These are phyloP conservation scores for Leptodermis oblonga DNA, from an alignment of 257 asterid species.

Conservation along the genomic window DNA sequence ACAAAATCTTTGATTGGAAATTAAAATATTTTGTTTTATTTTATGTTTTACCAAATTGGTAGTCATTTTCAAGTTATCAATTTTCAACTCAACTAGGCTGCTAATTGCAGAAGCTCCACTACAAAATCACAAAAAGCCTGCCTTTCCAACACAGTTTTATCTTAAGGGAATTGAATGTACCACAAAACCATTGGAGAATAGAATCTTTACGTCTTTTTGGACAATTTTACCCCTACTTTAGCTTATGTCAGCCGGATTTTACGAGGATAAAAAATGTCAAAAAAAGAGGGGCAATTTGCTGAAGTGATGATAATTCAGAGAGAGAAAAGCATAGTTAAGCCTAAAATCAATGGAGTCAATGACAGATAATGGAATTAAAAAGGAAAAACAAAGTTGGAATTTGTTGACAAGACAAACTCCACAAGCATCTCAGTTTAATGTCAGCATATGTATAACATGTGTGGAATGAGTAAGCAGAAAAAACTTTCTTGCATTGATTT, in stretches of 20 bases:
- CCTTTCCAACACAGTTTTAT: no score
- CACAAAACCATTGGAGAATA: no score
- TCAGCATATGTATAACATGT: neutral
- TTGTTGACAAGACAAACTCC: neutral
- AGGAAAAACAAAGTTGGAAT: neutral
- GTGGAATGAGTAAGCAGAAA: conserved; percentile 16
- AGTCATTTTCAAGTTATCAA: neutral
- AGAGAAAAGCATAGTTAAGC: no score
- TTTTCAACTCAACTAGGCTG: neutral
- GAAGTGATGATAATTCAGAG: no score
- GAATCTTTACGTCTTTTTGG: no score
- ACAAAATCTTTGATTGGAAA: neutral
- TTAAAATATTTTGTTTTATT: neutral
- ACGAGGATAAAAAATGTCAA: no score
- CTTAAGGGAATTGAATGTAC: no score
- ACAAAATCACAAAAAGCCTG: conserved; percentile 1
- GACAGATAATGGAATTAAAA: neutral
- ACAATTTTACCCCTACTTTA: no score
- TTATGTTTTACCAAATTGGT: neutral
- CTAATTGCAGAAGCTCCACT: conserved; percentile 8
- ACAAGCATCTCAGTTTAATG: neutral
- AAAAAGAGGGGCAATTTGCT: no score
- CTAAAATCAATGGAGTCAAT: neutral
- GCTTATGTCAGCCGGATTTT: no score
- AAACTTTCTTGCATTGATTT: no score